phyloP scores from a whole-genome alignment of 73 alveolate species.

The Blepharisma japonicum region DNA sequence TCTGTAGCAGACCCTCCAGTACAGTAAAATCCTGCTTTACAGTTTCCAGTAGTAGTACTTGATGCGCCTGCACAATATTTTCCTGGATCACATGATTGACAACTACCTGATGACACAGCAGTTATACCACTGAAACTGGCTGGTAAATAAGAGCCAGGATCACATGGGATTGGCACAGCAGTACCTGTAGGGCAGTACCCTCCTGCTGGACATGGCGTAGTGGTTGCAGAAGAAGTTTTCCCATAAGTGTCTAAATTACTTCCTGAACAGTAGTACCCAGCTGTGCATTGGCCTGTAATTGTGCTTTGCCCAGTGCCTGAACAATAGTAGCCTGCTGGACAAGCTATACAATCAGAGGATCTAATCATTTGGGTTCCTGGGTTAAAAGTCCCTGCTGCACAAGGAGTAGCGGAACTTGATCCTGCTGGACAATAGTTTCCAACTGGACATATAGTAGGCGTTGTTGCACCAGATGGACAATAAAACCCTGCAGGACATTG shows the following conservation, averaged over 20 bases:
- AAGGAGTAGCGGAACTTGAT: not conserved
- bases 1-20: slow-evolving; percentile 31
- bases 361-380: slow-evolving; percentile 25
- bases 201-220: slow-evolving; percentile 40
- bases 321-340: slow-evolving; percentile 56
- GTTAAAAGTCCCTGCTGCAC: slow-evolving; percentile 25
- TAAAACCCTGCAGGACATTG: slow-evolving; percentile 51
- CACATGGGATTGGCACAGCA: slow-evolving; percentile 17
- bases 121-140: not conserved
- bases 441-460: slow-evolving; percentile 10
- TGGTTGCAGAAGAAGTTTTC: not conserved
- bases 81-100: slow-evolving; percentile 36
- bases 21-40: slow-evolving; percentile 48
- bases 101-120: not conserved
- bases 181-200: slow-evolving; percentile 40
- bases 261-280: slow-evolving; percentile 34
- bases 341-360: slow-evolving; percentile 37
- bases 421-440: slow-evolving; percentile 20
- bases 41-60: not conserved
- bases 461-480: slow-evolving; percentile 31
- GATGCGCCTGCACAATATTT: slow-evolving; percentile 37
- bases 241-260: not conserved
- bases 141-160: not conserved
- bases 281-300: slow-evolving; percentile 37
- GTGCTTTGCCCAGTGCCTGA: slow-evolving; percentile 34